Evolutionary conservation across 2,329 filamentous ascomycete genomes (phyloP), one percentile per base, ranked within the genome.

Genomic region (Pestalotiopsis sp.): DNA sequence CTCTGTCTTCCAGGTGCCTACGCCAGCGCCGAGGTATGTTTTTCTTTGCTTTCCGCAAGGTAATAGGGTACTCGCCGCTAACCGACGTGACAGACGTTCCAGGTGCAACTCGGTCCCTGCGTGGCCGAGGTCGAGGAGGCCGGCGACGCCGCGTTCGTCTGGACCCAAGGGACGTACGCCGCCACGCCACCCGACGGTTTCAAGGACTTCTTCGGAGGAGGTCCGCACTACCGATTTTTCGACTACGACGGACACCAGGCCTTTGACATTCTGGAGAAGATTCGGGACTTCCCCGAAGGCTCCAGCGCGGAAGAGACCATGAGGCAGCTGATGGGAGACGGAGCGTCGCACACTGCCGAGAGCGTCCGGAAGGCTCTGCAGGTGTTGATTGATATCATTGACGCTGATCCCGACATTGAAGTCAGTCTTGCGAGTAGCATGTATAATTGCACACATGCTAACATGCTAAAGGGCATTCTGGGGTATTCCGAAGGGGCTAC

Each of bases 1-100:
- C 74, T 77, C 4, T 77, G 76, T 67, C 71, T 77, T 12, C 76
- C 74, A 7, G 76, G 76, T 14, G 74, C 76, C 11, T 77, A 74
- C 59, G 76, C 74, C 67, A 76, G 72, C 62, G 74, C 73, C 58
- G 72, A 76, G 72, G 75, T 71, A 61, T 41, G 72, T 56, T 36
- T 36, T 6, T 31, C 25, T 6, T 23, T 11, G 2, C 9, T 59
- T 4, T 59, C 14, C 5, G 2, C 4, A 4, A 4, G 2, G 3
- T 17, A 11, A 5, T 12, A 3, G 12, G 6, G n/a, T 2, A 4
- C 52, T 20, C n/a, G 27, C 36, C 1, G 2, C 78, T 1, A 7
- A 25, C 14, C 65, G 12, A 1, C 1, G 1, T 36, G 14, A 20
- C 72, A 71, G 70, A 67, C 69, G n/a, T 71, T 71, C 31, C 52